Evolutionary conservation across 2,329 filamentous ascomycete genomes (phyloP).

Genomic region (Tolypocladium pustulatum): DNA sequence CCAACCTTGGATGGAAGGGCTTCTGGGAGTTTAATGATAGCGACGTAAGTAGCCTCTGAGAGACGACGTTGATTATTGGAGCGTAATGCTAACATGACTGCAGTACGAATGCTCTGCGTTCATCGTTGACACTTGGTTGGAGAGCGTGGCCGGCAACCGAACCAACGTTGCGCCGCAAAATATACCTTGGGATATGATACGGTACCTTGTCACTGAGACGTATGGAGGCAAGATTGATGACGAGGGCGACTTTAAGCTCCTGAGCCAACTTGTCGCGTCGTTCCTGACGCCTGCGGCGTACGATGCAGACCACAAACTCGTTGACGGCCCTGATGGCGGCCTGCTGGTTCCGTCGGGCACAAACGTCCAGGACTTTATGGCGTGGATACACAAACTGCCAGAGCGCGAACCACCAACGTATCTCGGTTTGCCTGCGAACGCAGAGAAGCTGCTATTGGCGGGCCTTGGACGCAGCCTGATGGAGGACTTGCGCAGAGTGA

Average conservation of each 20-base stretch:
- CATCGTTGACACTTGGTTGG: slow-evolving; percentile 93
- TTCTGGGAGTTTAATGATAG: slow-evolving; percentile 99
- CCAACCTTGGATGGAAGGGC: slow-evolving; percentile 90
- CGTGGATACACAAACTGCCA: slow-evolving; percentile 84
- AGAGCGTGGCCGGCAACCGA: slow-evolving; percentile 68
- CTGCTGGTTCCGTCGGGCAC: slow-evolving; percentile 73
- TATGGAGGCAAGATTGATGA: slow-evolving; percentile 98
- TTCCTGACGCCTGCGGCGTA: slow-evolving; percentile 84
- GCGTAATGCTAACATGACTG: slow-evolving; percentile 4
- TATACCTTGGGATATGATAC: slow-evolving; percentile 94
- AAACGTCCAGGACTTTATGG: slow-evolving; percentile 72
- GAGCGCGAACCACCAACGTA: slow-evolving; percentile 96
- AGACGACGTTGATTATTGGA: neutral
- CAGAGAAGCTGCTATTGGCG: slow-evolving; percentile 87
- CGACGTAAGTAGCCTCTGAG: slow-evolving; percentile 59
- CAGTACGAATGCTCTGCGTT: slow-evolving; percentile 95
- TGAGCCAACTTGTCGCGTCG: slow-evolving; percentile 61
- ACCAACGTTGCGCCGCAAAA: slow-evolving; percentile 90
- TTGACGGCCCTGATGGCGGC: slow-evolving; percentile 53
- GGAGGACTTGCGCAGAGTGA: slow-evolving; percentile 72
- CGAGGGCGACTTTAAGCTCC: slow-evolving; percentile 67
- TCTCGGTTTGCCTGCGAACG: slow-evolving; percentile 85
- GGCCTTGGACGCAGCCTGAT: slow-evolving; percentile 81
- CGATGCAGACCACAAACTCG: slow-evolving; percentile 83
- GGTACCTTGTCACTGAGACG: slow-evolving; percentile 81